Conservation (phyloP, 176 grass and related monocot genomes). For the Oryza meridionalis region DNA sequence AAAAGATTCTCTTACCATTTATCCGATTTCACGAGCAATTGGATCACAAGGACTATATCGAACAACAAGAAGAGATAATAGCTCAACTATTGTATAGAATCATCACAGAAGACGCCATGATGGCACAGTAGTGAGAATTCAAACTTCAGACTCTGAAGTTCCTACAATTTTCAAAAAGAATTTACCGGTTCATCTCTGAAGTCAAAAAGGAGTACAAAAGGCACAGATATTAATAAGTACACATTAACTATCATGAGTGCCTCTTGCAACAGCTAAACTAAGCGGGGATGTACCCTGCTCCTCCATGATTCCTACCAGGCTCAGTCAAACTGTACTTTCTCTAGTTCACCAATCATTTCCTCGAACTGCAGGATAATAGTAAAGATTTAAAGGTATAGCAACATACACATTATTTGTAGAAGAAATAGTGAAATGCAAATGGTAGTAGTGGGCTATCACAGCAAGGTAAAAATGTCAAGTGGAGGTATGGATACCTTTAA, state of each 20-base stretch:
- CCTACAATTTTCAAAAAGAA: not conserved
- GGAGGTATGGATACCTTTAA: constrained; percentile 60
- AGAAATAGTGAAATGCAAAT: not conserved
- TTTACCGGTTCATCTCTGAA: not conserved
- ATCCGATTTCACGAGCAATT: not conserved
- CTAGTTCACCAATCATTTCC: constrained; percentile 85
- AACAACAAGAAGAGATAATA: not conserved
- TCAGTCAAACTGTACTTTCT: constrained; percentile 89
- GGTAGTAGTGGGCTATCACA: not conserved
- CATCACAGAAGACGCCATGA: not conserved
- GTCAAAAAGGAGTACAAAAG: constrained; percentile 25
- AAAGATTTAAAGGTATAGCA: not conserved
- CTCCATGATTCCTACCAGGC: constrained; percentile 19
- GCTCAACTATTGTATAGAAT: not conserved
- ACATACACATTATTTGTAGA: not conserved
- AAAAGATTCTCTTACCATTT: not conserved
- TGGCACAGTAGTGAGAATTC: not conserved
- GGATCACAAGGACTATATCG: not conserved
- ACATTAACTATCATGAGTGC: constrained; percentile 16
- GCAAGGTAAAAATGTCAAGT: not conserved
- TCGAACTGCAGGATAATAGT: constrained; percentile 63
- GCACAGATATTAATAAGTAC: constrained; percentile 19
- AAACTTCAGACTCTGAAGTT: not conserved
- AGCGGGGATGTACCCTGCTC: not conserved
- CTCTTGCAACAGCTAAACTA: constrained; percentile 32